Conservation (phyloP, 495 filamentous ascomycete genomes). For the Daldinia decipiens region DNA sequence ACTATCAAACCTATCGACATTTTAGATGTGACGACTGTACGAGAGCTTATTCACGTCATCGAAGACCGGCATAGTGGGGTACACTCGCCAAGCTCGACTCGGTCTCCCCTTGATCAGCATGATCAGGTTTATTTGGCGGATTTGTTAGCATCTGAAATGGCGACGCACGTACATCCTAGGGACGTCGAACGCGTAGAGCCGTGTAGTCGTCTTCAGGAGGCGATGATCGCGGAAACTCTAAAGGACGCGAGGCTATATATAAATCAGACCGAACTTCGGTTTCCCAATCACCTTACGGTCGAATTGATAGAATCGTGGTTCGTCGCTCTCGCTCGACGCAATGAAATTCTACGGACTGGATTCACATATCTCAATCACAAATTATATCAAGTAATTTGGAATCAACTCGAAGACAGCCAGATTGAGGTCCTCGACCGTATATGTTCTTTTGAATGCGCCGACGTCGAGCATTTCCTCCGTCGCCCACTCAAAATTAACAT, state of each 20-base stretch:
- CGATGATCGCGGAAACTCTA: constrained; percentile 79
- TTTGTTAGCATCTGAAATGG: constrained; percentile 36
- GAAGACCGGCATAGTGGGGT: neutral
- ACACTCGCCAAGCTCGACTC: neutral
- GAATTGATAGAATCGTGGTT: constrained; percentile 59
- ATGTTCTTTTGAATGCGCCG: constrained; percentile 10
- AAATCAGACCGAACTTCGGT: constrained; percentile 74
- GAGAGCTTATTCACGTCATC: constrained; percentile 30
- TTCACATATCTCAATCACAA: constrained; percentile 65
- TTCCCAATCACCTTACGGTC: constrained; percentile 49
- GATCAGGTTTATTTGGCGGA: neutral
- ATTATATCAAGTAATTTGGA: constrained; percentile 73
- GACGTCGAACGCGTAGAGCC: constrained; percentile 64
- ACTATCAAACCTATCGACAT: constrained; percentile 64
- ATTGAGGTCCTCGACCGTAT: constrained; percentile 53
- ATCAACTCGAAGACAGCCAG: constrained; percentile 52
- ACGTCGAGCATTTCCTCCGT: constrained; percentile 57
- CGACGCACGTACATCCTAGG: constrained; percentile 27
- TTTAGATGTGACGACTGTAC: constrained; percentile 60
- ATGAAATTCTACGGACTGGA: constrained; percentile 75
- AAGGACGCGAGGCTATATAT: constrained; percentile 68
- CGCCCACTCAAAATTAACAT: constrained; percentile 69
- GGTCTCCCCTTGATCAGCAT: neutral
- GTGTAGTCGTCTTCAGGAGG: constrained; percentile 75
- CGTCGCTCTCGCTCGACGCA: constrained; percentile 57